These are phyloP conservation scores for Ceratocystis alfenasii DNA, from an alignment of 2,329 filamentous ascomycete species.

Conservation along the genomic window DNA sequence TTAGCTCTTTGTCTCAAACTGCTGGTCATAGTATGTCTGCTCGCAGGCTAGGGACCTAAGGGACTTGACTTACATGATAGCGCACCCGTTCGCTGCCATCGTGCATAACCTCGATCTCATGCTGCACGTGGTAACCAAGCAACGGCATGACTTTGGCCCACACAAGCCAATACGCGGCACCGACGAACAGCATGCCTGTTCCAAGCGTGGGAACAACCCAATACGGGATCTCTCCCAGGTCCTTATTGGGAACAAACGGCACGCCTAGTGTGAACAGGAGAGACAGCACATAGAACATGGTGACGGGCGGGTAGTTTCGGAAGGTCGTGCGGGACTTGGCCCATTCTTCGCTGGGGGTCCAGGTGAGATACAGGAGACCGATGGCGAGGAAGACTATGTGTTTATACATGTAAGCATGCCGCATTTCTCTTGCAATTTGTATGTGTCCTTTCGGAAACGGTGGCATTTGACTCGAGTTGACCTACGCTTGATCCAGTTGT, in stretches of 20 bases:
- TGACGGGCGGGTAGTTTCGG: constrained; percentile 32
- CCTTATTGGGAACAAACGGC: constrained; percentile 43
- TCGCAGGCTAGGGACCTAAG: too few species aligned
- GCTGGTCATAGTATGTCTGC: too few species aligned
- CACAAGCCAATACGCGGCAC: constrained; percentile 40
- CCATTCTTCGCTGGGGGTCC: constrained; percentile 40
- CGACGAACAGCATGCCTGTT: constrained; percentile 39
- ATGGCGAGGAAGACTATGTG: constrained; percentile 48
- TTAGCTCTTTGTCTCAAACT: not conserved
- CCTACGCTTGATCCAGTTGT: constrained; percentile 47
- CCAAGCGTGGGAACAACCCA: constrained; percentile 46
- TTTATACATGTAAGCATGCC: constrained; percentile 1
- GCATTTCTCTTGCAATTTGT: too few species aligned
- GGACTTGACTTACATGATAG: constrained; percentile 16
- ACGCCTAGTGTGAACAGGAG: constrained; percentile 43
- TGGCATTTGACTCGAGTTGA: constrained; percentile 37
- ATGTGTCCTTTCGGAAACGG: not conserved
- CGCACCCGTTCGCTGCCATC: constrained; percentile 19
- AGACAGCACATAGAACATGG: constrained; percentile 38
- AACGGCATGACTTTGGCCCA: constrained; percentile 41
- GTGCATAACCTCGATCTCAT: constrained; percentile 11
- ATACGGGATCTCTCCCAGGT: constrained; percentile 42
- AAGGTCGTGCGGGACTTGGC: constrained; percentile 41
- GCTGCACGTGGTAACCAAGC: constrained; percentile 17
- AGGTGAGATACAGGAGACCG: constrained; percentile 42